These are phyloP conservation scores for Hypoxylon lenormandii DNA, from an alignment of 495 filamentous ascomycete genomes.

Conservation along the genomic window DNA sequence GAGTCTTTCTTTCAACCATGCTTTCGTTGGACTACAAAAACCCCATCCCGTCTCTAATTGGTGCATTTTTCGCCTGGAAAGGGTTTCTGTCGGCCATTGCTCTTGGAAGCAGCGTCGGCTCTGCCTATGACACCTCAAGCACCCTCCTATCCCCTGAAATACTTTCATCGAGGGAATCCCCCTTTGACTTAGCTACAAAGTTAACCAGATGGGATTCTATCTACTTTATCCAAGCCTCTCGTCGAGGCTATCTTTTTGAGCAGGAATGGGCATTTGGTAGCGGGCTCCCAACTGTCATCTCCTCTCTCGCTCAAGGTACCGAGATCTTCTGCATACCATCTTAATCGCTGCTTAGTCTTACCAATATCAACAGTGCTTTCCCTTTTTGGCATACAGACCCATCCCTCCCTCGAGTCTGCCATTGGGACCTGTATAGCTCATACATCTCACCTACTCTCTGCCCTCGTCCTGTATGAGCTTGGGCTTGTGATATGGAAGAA, in stretches of 20 bases:
- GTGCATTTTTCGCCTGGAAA: conserved; percentile 75
- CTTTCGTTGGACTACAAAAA: conserved; percentile 25
- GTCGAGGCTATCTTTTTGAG: conserved; percentile 83
- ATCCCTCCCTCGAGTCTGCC: conserved; percentile 53
- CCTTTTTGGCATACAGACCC: conserved; percentile 22
- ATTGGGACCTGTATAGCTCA: conserved; percentile 75
- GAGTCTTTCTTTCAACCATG: conserved; percentile 27
- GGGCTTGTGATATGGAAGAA: conserved; percentile 58
- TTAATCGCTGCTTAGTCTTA: conserved; percentile 8
- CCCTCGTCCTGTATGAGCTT: conserved; percentile 76
- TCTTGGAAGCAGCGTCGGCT: conserved; percentile 70
- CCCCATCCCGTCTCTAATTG: conserved; percentile 51
- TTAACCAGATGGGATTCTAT: conserved; percentile 92
- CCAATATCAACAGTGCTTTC: conserved; percentile 34
- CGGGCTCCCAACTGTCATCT: conserved; percentile 69
- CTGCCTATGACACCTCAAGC: conserved; percentile 90
- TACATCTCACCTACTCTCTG: conserved; percentile 78
- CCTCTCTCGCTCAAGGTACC: conserved; percentile 50
- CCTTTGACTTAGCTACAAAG: conserved; percentile 57
- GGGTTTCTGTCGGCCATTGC: conserved; percentile 73
- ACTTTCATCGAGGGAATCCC: conserved; percentile 70
- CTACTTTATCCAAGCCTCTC: conserved; percentile 78
- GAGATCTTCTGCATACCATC: conserved; percentile 7
- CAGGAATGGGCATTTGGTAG: conserved; percentile 97
- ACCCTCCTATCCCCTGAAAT: conserved; percentile 63